phyloP scores from a whole-genome alignment of 2,329 filamentous ascomycete genomes.

The Colletotrichum noveboracense region DNA sequence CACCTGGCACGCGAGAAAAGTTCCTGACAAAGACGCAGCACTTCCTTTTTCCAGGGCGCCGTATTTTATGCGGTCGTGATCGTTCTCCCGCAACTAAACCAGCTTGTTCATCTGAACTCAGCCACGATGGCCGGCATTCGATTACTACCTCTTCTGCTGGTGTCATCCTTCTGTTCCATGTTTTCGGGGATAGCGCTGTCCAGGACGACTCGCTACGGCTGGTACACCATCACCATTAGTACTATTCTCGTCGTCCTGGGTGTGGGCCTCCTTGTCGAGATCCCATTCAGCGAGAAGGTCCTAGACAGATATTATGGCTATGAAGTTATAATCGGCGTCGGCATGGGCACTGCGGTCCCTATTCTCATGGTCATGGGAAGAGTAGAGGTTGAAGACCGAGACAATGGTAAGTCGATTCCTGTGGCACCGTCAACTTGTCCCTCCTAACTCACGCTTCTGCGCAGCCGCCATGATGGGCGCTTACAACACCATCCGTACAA shows the following conservation, averaged over 20 bases:
- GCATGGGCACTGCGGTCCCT: not conserved
- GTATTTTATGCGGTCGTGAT: not conserved
- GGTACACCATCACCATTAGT: not conserved
- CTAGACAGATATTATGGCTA: not conserved
- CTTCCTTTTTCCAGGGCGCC: not conserved
- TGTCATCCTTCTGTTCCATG: not conserved
- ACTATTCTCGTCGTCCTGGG: not conserved
- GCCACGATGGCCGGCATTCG: not conserved
- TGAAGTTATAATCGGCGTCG: not conserved
- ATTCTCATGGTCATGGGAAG: not conserved
- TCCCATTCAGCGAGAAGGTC: not conserved
- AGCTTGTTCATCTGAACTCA: not conserved
- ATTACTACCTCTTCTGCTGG: not conserved
- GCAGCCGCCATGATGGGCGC: not conserved
- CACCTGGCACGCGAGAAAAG: too few species aligned
- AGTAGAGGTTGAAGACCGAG: not conserved
- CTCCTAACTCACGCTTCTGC: not conserved
- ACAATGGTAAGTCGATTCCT: not conserved
- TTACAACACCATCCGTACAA: not conserved
- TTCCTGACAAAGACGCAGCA: not conserved
- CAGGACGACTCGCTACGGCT: not conserved
- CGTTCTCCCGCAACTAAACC: not conserved
- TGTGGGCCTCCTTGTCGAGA: not conserved
- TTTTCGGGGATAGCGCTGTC: not conserved
- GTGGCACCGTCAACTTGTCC: too few species aligned